Conservation (phyloP, 75 land plant species). For the Isoetes taiwanensis region DNA sequence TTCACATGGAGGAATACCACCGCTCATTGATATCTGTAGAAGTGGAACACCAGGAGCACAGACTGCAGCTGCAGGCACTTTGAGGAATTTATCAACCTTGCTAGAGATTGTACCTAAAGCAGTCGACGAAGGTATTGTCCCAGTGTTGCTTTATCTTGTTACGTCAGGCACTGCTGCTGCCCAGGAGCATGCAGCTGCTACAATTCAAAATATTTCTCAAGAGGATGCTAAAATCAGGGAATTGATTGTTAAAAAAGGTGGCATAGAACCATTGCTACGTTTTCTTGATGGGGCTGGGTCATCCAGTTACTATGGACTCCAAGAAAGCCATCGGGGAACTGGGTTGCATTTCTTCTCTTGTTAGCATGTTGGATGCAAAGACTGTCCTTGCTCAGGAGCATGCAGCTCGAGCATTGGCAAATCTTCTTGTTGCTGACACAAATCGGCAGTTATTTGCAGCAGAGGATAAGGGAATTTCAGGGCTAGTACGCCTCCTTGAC, state of each 20-base stretch:
- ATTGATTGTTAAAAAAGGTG: conserved; percentile 39
- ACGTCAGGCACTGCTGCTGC: conserved; percentile 56
- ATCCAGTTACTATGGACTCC: conserved; percentile 25
- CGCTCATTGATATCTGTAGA: conserved; percentile 55
- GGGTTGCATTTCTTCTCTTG: conserved; percentile 39
- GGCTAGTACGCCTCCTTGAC: conserved; percentile 52
- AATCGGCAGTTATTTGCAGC: conserved; percentile 42
- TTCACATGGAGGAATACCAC: conserved; percentile 45
- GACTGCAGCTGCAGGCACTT: conserved; percentile 57
- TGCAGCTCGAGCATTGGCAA: conserved; percentile 44
- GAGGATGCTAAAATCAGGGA: conserved; percentile 37
- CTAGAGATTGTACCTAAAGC: conserved; percentile 34
- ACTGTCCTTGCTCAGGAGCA: conserved; percentile 50
- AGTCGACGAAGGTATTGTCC: conserved; percentile 53
- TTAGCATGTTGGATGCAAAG: conserved; percentile 64
- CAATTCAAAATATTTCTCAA: conserved; percentile 47
- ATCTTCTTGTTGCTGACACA: conserved; percentile 26
- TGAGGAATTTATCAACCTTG: conserved; percentile 45
- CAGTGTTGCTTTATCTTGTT: conserved; percentile 33
- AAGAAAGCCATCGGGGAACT: conserved; percentile 45
- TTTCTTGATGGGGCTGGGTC: conserved; percentile 39
- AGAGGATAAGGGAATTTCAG: conserved; percentile 56
- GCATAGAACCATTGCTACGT: conserved; percentile 34
- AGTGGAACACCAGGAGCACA: conserved; percentile 69
- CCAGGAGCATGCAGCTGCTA: conserved; percentile 57